Evolutionary conservation across 192 early-diverging fungal genomes (phyloP).

Genomic region (Entomortierella chlamydospora): DNA sequence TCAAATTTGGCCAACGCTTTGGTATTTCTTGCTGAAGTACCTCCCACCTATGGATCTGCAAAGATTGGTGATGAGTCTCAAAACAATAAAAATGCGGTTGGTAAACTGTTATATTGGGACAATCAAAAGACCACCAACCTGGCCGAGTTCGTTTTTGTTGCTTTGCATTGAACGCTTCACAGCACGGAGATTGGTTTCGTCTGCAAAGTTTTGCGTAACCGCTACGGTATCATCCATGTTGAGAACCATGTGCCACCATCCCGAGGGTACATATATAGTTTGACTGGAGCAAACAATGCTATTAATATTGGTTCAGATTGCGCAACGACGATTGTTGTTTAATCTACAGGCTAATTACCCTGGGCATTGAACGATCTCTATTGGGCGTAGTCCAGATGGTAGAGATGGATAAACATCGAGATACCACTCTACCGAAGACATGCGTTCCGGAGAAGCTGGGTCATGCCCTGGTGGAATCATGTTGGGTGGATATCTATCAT

Average conservation of each 20-base stretch:
- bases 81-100: no score
- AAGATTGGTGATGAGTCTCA: background rate
- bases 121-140: constrained; percentile 19
- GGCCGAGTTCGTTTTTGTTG: background rate
- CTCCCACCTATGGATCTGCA: constrained; percentile 31
- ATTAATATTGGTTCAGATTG: no score
- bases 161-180: constrained; percentile 26
- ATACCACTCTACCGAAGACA: constrained; percentile 58
- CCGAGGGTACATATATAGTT: constrained; percentile 61
- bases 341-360: no score
- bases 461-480: constrained; percentile 53
- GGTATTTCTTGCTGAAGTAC: constrained; percentile 15
- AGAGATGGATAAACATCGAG: constrained; percentile 60
- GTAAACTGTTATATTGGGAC: no score
- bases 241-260: constrained; percentile 61
- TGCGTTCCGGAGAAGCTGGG: constrained; percentile 24
- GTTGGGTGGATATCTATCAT: constrained; percentile 55
- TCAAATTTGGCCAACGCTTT: constrained; percentile 36
- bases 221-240: constrained; percentile 58
- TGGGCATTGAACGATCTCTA: constrained; percentile 59
- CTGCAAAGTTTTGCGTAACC: constrained; percentile 57
- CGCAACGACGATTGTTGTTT: no score
- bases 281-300: no score
- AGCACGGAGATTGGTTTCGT: constrained; percentile 41
- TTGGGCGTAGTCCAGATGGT: constrained; percentile 35